A percentile compares a stretch with the other conserved stretches of the same genome.
phyloP scores from a whole-genome alignment of 2,329 filamentous ascomycete genomes.

The Verticillium dahliae region DNA sequence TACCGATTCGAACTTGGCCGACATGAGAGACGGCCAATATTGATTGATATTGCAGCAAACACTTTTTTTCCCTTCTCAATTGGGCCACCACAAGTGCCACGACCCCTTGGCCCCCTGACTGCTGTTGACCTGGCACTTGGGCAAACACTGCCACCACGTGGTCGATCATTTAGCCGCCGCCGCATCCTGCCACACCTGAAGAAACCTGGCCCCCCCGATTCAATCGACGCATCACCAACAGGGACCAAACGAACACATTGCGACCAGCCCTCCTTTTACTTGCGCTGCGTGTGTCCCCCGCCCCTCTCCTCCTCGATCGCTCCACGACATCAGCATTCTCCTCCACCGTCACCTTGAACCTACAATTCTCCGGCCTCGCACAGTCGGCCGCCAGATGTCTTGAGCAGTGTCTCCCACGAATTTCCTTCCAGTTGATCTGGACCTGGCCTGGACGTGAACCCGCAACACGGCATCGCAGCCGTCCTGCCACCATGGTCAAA shows the following conservation, averaged over 20 bases:
- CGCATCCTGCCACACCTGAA: not conserved
- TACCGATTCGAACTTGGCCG: not conserved
- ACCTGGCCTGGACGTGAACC: not conserved
- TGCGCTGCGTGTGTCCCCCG: not conserved
- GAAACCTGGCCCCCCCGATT: not conserved
- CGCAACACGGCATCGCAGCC: not conserved
- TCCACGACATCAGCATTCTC: too few species aligned
- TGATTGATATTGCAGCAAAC: not conserved
- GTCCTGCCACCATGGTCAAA: conserved; percentile 9
- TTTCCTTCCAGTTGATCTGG: not conserved
- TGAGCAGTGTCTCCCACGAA: not conserved
- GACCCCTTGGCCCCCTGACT: not conserved
- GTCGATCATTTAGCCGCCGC: not conserved
- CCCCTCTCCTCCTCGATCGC: not conserved
- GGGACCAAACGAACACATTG: not conserved
- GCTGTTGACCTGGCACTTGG: not conserved
- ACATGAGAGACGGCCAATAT: not conserved
- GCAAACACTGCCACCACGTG: not conserved
- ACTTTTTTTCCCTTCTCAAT: not conserved
- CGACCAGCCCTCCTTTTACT: not conserved
- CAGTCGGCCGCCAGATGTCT: not conserved
- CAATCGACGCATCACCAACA: not conserved
- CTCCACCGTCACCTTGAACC: not conserved
- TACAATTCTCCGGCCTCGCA: not conserved
- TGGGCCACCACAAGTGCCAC: not conserved